Evolutionary conservation across 2,329 filamentous ascomycete genomes (phyloP).

Genomic region (Alternaria sp.): DNA sequence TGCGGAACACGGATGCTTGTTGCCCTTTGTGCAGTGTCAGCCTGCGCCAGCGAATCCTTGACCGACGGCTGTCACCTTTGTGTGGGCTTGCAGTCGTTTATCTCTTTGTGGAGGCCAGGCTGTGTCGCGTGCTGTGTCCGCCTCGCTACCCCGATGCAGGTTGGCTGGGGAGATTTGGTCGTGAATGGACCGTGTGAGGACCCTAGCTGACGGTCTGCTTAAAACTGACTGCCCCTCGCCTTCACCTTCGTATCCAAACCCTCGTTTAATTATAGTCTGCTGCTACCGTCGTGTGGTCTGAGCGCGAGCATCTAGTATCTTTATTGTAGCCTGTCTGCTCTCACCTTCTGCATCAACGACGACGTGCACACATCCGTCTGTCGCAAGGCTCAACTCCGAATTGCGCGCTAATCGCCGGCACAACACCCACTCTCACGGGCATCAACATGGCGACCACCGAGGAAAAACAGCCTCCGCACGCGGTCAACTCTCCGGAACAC

Average conservation of each 20-base stretch:
- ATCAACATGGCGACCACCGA: slow-evolving; percentile 37
- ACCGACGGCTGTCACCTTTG: slow-evolving; percentile 1
- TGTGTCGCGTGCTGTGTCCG: slow-evolving; percentile 40
- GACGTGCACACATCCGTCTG: background rate
- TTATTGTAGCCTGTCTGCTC: slow-evolving; percentile 10
- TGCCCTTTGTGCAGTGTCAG: background rate
- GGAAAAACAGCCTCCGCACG: slow-evolving; percentile 29
- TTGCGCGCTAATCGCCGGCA: background rate
- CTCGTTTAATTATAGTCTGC: slow-evolving; percentile 20
- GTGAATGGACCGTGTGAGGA: slow-evolving; percentile 24
- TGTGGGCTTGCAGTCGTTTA: background rate
- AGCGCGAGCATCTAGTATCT: slow-evolving; percentile 15
- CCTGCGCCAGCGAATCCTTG: background rate
- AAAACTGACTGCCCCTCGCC: slow-evolving; percentile 34
- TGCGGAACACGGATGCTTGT: background rate
- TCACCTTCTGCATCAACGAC: background rate
- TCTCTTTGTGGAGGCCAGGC: slow-evolving; percentile 7
- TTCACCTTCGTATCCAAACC: slow-evolving; percentile 15
- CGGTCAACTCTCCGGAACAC: slow-evolving; percentile 37
- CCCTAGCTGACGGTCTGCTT: slow-evolving; percentile 34
- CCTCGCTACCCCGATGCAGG: slow-evolving; percentile 20
- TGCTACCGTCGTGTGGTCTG: slow-evolving; percentile 16
- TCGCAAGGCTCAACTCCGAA: background rate
- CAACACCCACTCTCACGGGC: background rate
- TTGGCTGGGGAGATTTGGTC: slow-evolving; percentile 18